Base-by-base conservation (phyloP, 1,284 basidiomycete species). In the Tetrapyrgos nigripes region DNA sequence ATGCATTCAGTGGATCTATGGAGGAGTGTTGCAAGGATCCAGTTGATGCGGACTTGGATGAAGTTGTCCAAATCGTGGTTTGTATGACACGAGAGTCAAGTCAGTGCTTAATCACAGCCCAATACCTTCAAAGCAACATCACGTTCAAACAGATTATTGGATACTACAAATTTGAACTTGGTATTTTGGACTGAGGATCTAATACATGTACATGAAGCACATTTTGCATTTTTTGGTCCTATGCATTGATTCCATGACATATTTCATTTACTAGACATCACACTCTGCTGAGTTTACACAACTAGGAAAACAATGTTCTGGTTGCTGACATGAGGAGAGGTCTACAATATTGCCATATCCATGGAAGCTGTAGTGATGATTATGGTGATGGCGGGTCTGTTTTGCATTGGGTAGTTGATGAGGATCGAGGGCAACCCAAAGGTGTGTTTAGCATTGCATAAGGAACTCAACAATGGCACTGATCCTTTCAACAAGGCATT, bases 101-200 rank as follows among this genome's bases (percentile, higher is more conserved):
- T 37, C 6, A 24, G 1, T 53, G 61, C 3, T 52, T 68, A 1
- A 14, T 49, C 14, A 17, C 50, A 0, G 59, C 65, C 2, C 61
- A 64, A 47, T 66, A 68, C 37, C 31, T 66, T 8, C 66, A 66
- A 47, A 57, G 63, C 26, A 64, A 69, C 35, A 64, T 65, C 28
- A 45, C 43, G 1, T 64, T 63, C 58, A 64, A 62, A 31, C 51
- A 62, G 0, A 56, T 69, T 10, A 37, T 60, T 2, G 62, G 62
- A 2, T 65, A 55, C 46, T 37, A 62, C 6, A 64, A 68, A 44
- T 68, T 68, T 47, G 64, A 66, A 28, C 3, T 68, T 0, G 63
- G 51, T 0, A 50, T 49, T 3, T n/a, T 61, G n/a, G 62, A 67
- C 28, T 24, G 26, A 1, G 24, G 50, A 13, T 31, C 52, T 3